Base-by-base conservation (phyloP, 257 asterid species). In the Fraxinus americana region DNA sequence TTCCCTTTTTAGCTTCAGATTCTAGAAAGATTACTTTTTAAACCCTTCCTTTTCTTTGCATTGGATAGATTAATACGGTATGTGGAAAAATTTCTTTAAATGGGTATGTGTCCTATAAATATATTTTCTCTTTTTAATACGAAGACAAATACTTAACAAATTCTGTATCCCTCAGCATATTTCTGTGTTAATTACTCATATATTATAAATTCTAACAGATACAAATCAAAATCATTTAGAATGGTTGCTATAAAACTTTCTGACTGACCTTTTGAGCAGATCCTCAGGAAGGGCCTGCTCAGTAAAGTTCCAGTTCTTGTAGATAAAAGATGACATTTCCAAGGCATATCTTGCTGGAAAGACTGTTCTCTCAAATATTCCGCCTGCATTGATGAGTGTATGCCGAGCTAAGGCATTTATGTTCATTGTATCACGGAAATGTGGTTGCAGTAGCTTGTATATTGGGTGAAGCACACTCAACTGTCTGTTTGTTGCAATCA, bases 231-330 rank as follows among this genome's bases (percentile, higher is more conserved):
- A 50, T 50, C 59, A 50, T 16, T 50, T 1, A 13, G 59, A 50
- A 50, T 50, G 59, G n/a, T 17, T 16, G n/a, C 59, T 50, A 16
- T 50, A 50, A 72, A 78, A 38, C 5, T 35, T 77, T 79, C 39
- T 32, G 41, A 73, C 70, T 65, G 76, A 88, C 94, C 93, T 90
- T 72, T 90, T 90, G 29, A 91, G 13, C 21, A 91, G 86, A 70
- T 91, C 97, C 69, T 50, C 82, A 0, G 97, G 95, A 50, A 91
- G 93, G 11, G 95, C 94, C 59, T 91, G 95, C 34, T 87, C 90
- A 0, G 84, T 82, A 65, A 91, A 90, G 21, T 21, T 71, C 95
- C 95, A 90, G 13, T 81, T 79, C 84, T 83, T 88, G 36, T 91
- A 91, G 7, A 86, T 70, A 6, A 36, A 80, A 19, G 95, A 48